Evolutionary conservation across 768 basidiomycete genomes (phyloP).

Genomic region (Clitopilus hobsonii): DNA sequence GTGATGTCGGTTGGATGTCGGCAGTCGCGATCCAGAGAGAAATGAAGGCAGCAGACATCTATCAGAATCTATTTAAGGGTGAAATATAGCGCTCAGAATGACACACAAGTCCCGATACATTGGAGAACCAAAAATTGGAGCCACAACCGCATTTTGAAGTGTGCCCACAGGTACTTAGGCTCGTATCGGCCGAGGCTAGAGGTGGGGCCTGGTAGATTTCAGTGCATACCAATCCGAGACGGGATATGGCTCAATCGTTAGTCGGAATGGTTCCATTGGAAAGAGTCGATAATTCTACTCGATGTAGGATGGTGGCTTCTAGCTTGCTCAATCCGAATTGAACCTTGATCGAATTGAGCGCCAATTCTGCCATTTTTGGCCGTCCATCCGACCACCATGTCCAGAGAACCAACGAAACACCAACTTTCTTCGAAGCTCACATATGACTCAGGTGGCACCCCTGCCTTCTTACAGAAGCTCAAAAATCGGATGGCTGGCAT

Average conservation of each 20-base stretch:
- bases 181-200: too few relatives aligned
- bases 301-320: neutral
- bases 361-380: neutral
- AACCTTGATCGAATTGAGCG: neutral
- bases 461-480: slow-evolving; percentile 62
- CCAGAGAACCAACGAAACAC: slow-evolving; percentile 61
- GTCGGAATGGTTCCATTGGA: neutral
- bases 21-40: neutral
- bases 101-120: too few relatives aligned
- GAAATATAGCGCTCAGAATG: too few relatives aligned
- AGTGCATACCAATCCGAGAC: neutral
- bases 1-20: neutral
- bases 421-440: slow-evolving; percentile 70
- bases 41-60: too few relatives aligned
- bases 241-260: neutral
- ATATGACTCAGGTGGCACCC: slow-evolving; percentile 56
- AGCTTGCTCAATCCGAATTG: neutral
- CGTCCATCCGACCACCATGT: slow-evolving; percentile 14
- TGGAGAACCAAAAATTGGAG: too few relatives aligned
- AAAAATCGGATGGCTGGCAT: slow-evolving; percentile 58
- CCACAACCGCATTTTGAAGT: too few relatives aligned
- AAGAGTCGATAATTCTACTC: neutral
- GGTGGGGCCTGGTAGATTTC: too few relatives aligned
- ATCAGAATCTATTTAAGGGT: too few relatives aligned
- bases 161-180: too few relatives aligned